Conservation (phyloP, 2,329 filamentous ascomycete species). For the Calonectria hawksworthii region DNA sequence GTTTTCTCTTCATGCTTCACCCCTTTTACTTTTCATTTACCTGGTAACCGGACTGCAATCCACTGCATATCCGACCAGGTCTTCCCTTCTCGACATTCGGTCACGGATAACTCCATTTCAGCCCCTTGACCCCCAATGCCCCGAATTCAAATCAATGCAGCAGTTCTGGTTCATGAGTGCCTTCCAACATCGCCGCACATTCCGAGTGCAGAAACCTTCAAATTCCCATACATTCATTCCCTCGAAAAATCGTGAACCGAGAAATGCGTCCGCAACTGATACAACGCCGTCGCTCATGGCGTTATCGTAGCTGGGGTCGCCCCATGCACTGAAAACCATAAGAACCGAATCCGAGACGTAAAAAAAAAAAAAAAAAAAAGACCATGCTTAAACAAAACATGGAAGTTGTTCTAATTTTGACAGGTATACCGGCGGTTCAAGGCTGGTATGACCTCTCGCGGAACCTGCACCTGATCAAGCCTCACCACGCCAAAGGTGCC, state of each 20-base stretch:
- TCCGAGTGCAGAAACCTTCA: slow-evolving; percentile 25
- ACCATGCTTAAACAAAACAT: slow-evolving; percentile 25
- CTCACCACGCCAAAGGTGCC: slow-evolving; percentile 18
- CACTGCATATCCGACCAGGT: slow-evolving; percentile 10
- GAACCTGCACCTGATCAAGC: slow-evolving; percentile 18
- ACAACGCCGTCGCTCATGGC: slow-evolving; percentile 36
- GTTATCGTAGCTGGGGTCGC: slow-evolving; percentile 26
- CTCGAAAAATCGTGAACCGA: slow-evolving; percentile 33
- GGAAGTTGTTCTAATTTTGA: slow-evolving; percentile 25
- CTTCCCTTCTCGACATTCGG: slow-evolving; percentile 22
- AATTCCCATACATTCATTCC: slow-evolving; percentile 36
- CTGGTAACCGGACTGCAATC: slow-evolving; percentile 17
- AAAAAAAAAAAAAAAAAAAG: slow-evolving; percentile 17
- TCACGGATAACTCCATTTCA: slow-evolving; percentile 21
- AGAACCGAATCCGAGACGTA: slow-evolving; percentile 35
- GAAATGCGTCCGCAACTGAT: slow-evolving; percentile 36
- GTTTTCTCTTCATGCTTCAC: slow-evolving; percentile 13
- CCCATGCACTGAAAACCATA: slow-evolving; percentile 38
- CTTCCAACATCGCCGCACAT: slow-evolving; percentile 29
- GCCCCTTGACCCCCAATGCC: slow-evolving; percentile 20
- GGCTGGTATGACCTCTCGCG: slow-evolving; percentile 9
- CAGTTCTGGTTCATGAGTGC: slow-evolving; percentile 23
- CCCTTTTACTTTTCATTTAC: slow-evolving; percentile 19
- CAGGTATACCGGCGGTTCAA: neutral
- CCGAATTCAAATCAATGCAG: slow-evolving; percentile 26